phyloP scores from a whole-genome alignment of 345 rosid species.

The Eucalyptus sp. region DNA sequence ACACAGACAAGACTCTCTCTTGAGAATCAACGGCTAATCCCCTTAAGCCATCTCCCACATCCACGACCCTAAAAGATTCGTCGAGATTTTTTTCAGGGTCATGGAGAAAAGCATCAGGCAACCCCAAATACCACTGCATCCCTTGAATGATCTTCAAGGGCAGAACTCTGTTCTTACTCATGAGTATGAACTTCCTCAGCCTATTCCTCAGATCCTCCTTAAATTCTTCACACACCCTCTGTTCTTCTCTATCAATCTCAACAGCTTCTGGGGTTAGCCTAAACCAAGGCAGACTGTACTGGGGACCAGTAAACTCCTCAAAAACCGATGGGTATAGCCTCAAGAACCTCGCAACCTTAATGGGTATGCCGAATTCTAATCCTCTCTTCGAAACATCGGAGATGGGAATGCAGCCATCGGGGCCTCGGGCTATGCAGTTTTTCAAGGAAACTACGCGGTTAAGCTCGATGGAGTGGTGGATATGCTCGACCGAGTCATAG shows the following conservation, averaged over 20 bases:
- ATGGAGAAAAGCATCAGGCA: constrained; percentile 49
- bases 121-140: constrained; percentile 80
- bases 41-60: constrained; percentile 58
- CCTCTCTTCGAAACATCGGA: constrained; percentile 72
- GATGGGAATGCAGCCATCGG: constrained; percentile 52
- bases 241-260: constrained; percentile 53
- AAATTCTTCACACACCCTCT: constrained; percentile 21
- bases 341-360: constrained; percentile 57
- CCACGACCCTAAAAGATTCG: constrained; percentile 46
- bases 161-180: constrained; percentile 57
- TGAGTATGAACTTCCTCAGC: constrained; percentile 51
- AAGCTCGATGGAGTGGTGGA: constrained; percentile 56
- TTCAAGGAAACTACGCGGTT: constrained; percentile 59
- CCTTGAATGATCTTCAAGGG: constrained; percentile 73
- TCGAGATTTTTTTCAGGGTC: constrained; percentile 22
- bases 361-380: constrained; percentile 45
- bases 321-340: constrained; percentile 69
- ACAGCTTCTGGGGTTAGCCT: constrained; percentile 60
- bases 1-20: constrained; percentile 28
- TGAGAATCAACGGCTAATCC: constrained; percentile 39
- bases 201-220: constrained; percentile 43
- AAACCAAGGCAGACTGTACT: constrained; percentile 81
- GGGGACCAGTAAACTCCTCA: constrained; percentile 68
- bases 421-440: constrained; percentile 34
- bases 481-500: constrained; percentile 58